Conservation (phyloP, 2,329 filamentous ascomycete genomes). For the Gnomoniopsis smithogilvyi region DNA sequence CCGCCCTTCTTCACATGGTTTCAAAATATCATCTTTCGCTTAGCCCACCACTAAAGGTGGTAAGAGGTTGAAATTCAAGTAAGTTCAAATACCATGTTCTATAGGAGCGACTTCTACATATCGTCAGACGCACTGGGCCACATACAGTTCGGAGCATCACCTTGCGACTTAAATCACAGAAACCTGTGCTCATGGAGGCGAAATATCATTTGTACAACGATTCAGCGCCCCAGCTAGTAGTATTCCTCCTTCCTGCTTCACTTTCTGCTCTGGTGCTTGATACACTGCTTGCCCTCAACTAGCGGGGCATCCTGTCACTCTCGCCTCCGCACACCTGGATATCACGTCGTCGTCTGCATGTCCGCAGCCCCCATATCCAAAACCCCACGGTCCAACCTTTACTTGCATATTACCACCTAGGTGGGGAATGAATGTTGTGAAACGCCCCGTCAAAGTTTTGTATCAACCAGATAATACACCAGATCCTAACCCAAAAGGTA, state of each 20-base stretch:
- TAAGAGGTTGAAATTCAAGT: too few relatives aligned
- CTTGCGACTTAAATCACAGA: not conserved
- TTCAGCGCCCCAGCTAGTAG: not conserved
- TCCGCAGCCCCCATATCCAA: not conserved
- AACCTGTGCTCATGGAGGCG: not conserved
- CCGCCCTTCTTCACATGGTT: too few relatives aligned
- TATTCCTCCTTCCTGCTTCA: not conserved
- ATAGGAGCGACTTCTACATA: too few relatives aligned
- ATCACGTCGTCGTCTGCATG: slow-evolving; percentile 2
- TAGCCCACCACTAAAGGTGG: too few relatives aligned
- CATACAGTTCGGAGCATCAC: not conserved
- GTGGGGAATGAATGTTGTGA: slow-evolving; percentile 1
- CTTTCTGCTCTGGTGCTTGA: not conserved
- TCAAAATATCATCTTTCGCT: too few relatives aligned
- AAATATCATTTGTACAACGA: slow-evolving; percentile 4
- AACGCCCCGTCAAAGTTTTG: slow-evolving; percentile 12
- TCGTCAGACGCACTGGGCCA: not conserved
- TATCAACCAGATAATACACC: slow-evolving; percentile 10
- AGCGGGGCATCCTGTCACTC: not conserved
- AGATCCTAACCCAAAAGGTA: not conserved
- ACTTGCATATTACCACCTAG: slow-evolving; percentile 11
- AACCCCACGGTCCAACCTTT: not conserved
- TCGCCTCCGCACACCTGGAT: not conserved
- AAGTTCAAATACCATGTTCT: too few relatives aligned
- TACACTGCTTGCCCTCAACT: not conserved